Percentiles rank a stretch among this genome's conserved stretches.
Conservation (phyloP, 345 rosid species). For the Aquilaria malaccensis region DNA sequence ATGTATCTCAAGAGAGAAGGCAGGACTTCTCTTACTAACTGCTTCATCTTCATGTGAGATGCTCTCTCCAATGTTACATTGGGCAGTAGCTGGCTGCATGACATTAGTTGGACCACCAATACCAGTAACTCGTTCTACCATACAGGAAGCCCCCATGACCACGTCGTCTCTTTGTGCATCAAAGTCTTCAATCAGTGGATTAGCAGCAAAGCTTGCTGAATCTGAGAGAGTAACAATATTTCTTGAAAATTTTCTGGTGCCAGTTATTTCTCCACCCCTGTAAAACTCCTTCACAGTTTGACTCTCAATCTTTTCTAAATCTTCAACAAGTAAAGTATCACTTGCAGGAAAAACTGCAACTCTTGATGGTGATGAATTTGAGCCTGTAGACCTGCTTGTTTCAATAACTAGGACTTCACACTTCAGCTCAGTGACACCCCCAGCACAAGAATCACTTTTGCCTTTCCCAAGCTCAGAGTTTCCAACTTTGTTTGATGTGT, state of each 20-base stretch:
- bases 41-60: conserved; percentile 4
- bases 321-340: conserved; percentile 17
- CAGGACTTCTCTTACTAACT: conserved; percentile 9
- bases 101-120: conserved; percentile 16
- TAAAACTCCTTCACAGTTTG: conserved; percentile 16
- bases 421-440: conserved; percentile 14
- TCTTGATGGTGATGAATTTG: conserved; percentile 23
- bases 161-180: conserved; percentile 11
- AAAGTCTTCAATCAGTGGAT: conserved; percentile 5
- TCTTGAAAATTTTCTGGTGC: conserved; percentile 3
- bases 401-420: conserved; percentile 31
- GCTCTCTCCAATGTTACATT: conserved; percentile 5
- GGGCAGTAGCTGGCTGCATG: conserved; percentile 18
- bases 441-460: conserved; percentile 13
- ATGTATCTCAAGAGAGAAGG: conserved; percentile 18
- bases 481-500: conserved; percentile 8
- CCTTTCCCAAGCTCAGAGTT: conserved; percentile 7
- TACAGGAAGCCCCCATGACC: conserved; percentile 15
- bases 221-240: conserved; percentile 2
- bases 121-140: conserved; percentile 18
- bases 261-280: conserved; percentile 1
- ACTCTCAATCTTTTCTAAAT: conserved; percentile 18
- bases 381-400: conserved; percentile 18
- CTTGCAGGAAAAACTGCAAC: conserved; percentile 18
- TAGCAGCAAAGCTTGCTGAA: conserved; percentile 5